These are phyloP conservation scores for Boletellus ananiceps DNA, from an alignment of 768 basidiomycete genomes.

Conservation along the genomic window DNA sequence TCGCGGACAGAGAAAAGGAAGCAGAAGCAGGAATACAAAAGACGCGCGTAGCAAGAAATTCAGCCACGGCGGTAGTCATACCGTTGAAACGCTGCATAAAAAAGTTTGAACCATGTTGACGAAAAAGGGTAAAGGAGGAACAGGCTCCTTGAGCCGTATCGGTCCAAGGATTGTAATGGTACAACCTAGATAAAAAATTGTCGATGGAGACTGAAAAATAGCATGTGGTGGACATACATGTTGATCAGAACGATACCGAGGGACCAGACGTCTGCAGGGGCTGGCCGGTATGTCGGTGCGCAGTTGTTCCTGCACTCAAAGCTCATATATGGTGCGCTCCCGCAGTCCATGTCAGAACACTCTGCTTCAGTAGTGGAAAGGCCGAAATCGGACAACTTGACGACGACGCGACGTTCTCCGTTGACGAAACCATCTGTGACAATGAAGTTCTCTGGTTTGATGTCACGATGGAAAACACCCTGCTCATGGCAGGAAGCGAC, in stretches of 20 bases:
- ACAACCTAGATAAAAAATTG: conserved; percentile 56
- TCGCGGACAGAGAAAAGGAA: conserved; percentile 18
- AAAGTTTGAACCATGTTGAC: conserved; percentile 74
- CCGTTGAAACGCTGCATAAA: conserved; percentile 88
- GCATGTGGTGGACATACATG: conserved; percentile 52
- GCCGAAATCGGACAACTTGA: conserved; percentile 97
- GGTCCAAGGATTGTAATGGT: conserved; percentile 98
- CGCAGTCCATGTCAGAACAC: conserved; percentile 96
- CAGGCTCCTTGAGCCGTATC: conserved; percentile 83
- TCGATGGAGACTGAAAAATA: not conserved
- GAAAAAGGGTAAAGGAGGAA: conserved; percentile 77
- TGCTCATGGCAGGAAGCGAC: conserved; percentile 91
- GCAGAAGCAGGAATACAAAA: conserved; percentile 74
- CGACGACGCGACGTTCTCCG: conserved; percentile 83
- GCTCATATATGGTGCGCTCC: conserved; percentile 98
- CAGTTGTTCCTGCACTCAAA: conserved; percentile 98
- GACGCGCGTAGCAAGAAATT: conserved; percentile 78
- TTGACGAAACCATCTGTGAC: conserved; percentile 76
- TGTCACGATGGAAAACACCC: conserved; percentile 92
- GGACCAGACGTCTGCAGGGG: conserved; percentile 97
- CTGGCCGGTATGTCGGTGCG: conserved; percentile 89
- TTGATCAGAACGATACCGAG: conserved; percentile 98
- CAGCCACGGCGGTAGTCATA: conserved; percentile 82
- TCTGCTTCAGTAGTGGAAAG: conserved; percentile 85
- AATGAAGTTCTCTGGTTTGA: conserved; percentile 99